These are phyloP conservation scores for Euptelea pleiosperma DNA, from an alignment of 164 flowering plant genomes.

Conservation along the genomic window DNA sequence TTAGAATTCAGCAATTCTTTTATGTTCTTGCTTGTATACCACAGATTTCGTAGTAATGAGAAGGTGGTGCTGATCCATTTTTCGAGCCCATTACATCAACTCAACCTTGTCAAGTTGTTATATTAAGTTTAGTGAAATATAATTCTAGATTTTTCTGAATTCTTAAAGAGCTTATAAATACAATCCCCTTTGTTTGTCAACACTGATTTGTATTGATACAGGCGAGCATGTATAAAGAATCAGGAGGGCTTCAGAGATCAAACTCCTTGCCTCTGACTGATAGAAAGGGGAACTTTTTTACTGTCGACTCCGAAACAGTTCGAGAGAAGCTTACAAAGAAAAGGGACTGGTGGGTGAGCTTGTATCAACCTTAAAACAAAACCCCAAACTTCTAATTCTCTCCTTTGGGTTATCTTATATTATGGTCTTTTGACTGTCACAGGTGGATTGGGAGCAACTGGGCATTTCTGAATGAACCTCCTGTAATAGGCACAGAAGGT, in stretches of 20 bases:
- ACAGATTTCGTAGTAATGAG: too few relatives aligned
- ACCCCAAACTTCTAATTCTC: background rate
- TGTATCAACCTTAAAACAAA: background rate
- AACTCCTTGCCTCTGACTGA: conserved; percentile 35
- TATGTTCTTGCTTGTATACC: background rate
- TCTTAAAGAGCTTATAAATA: too few relatives aligned
- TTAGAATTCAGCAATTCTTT: background rate
- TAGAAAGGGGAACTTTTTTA: conserved; percentile 14
- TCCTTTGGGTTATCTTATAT: background rate
- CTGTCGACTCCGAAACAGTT: conserved; percentile 18
- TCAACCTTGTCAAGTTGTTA: too few relatives aligned
- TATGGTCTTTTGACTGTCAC: conserved; percentile 5
- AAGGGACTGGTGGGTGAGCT: conserved; percentile 44
- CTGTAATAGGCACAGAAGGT: conserved; percentile 44
- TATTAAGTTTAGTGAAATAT: too few relatives aligned
- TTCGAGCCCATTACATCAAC: too few relatives aligned
- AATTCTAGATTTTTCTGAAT: too few relatives aligned
- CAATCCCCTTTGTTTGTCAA: background rate
- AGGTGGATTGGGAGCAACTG: conserved; percentile 87
- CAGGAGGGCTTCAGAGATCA: conserved; percentile 30
- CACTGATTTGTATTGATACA: conserved; percentile 13
- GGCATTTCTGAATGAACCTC: conserved; percentile 60
- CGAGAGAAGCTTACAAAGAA: conserved; percentile 29
- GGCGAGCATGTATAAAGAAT: conserved; percentile 12
- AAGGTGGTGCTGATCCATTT: too few relatives aligned